phyloP scores from a whole-genome alignment of 495 filamentous ascomycete genomes.

The Filosporella fistucella region DNA sequence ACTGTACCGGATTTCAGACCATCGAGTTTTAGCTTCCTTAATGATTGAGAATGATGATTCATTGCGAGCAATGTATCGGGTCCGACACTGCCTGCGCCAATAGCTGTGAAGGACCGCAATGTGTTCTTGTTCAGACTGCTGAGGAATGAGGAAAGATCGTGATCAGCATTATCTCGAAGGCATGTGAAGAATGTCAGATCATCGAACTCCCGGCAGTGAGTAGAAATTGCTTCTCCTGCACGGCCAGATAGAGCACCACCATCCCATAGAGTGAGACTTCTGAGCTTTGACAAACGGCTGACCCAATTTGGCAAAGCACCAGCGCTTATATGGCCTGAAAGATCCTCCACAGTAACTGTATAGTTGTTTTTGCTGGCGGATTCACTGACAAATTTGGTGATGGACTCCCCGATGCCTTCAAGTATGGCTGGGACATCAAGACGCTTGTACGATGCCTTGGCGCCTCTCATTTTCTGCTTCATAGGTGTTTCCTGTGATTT shows the following conservation, averaged over 20 bases:
- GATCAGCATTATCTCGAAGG: constrained; percentile 28
- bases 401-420: constrained; percentile 20
- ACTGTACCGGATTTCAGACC: constrained; percentile 44
- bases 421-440: constrained; percentile 18
- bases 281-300: constrained; percentile 31
- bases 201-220: constrained; percentile 57
- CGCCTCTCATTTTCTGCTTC: constrained; percentile 19
- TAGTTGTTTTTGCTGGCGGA: constrained; percentile 27
- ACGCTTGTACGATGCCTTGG: constrained; percentile 6
- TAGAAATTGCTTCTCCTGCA: constrained; percentile 44
- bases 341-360: constrained; percentile 40
- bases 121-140: constrained; percentile 49
- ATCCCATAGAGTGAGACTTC: constrained; percentile 48
- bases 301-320: constrained; percentile 30
- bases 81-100: constrained; percentile 45
- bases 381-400: constrained; percentile 28
- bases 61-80: constrained; percentile 53
- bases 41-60: constrained; percentile 48
- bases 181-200: constrained; percentile 50
- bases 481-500: constrained; percentile 13
- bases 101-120: constrained; percentile 53
- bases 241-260: constrained; percentile 51
- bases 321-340: constrained; percentile 30
- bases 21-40: constrained; percentile 50
- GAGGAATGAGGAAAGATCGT: constrained; percentile 58